These are phyloP conservation scores for Suhomyces maxii DNA, from an alignment of 1,139 yeast genomes.

Conservation along the genomic window DNA sequence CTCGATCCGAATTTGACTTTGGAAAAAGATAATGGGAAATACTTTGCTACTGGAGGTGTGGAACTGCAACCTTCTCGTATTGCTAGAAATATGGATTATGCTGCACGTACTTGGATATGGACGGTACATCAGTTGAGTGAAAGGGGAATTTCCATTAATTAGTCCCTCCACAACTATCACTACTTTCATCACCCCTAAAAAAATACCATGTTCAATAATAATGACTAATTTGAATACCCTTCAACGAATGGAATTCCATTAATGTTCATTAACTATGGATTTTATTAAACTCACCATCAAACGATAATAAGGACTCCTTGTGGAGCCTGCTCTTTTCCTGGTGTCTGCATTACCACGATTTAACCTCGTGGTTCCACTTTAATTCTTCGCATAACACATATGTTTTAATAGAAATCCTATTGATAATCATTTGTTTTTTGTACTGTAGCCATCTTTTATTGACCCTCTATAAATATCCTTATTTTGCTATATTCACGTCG, in stretches of 20 bases:
- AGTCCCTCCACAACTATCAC: neutral
- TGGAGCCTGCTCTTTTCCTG: too few relatives aligned
- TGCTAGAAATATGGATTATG: slow-evolving; percentile 60
- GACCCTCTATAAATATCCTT: too few relatives aligned
- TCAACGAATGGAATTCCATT: too few relatives aligned
- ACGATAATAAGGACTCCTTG: too few relatives aligned
- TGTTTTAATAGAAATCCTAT: neutral
- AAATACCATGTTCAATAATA: too few relatives aligned
- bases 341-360: neutral
- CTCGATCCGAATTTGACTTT: slow-evolving; percentile 52
- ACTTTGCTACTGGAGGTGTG: slow-evolving; percentile 60
- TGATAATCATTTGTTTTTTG: too few relatives aligned
- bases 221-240: too few relatives aligned
- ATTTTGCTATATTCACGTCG: neutral
- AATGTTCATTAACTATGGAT: too few relatives aligned
- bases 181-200: neutral
- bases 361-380: neutral
- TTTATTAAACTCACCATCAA: too few relatives aligned
- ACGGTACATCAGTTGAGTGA: slow-evolving; percentile 61
- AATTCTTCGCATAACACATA: neutral
- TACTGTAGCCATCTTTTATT: too few relatives aligned
- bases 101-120: slow-evolving; percentile 84
- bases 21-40: slow-evolving; percentile 67
- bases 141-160: slow-evolving; percentile 34
- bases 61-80: slow-evolving; percentile 55